Base-by-base conservation (phyloP, 2,329 filamentous ascomycete species). In the Zymoseptoria brevis region DNA sequence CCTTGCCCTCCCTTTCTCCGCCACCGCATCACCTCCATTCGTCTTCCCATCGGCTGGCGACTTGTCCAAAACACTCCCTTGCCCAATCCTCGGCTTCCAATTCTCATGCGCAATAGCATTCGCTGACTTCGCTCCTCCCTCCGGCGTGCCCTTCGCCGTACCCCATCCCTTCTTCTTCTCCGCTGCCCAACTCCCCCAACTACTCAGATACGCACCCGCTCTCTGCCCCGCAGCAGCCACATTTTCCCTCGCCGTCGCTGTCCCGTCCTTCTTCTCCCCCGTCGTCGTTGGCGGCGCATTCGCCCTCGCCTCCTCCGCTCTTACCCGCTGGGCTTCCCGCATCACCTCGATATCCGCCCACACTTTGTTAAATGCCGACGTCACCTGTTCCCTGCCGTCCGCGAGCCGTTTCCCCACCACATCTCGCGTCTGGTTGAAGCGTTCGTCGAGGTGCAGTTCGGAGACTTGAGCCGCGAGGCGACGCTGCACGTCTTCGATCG, bases 401-500 rank as follows among this genome's bases (percentile, higher is more conserved):
- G 89, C 88, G n/a, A 96, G 74, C 68, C 96, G 92, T 61, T 92
- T 87, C n/a, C 90, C 90, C 2, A 97, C 80, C 0, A 87, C 88
- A 73, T 97, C 94, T 57, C 86, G 84, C 8, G 91, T 89, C 61
- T 89, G 87, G 0, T 89, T 87, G 60, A 97, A 85, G 8, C 89
- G 85, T 72, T 97, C 94, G 72, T 99, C 94, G 1, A 97, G 81
- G 72, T 97, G 92, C 54, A 97, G 81, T 62, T 97, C 93, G 65
- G 93, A 88, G 54, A 99, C 89, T 75, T 97, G 94, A 73, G 95
- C 89, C 41, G 90, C 86, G 35, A 99, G 82, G 22, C 94, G 83
- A 55, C 94, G 84, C 72, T 96, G 93, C 11, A 99, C 87, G 72
- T 99, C 94, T 66, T 97, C 94, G 63, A 99, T 91, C 1, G 88